A percentile compares a stretch with the other conserved stretches of the same genome.
Conservation (phyloP, 2,329 filamentous ascomycete genomes). For the Ascochyta pisi region DNA sequence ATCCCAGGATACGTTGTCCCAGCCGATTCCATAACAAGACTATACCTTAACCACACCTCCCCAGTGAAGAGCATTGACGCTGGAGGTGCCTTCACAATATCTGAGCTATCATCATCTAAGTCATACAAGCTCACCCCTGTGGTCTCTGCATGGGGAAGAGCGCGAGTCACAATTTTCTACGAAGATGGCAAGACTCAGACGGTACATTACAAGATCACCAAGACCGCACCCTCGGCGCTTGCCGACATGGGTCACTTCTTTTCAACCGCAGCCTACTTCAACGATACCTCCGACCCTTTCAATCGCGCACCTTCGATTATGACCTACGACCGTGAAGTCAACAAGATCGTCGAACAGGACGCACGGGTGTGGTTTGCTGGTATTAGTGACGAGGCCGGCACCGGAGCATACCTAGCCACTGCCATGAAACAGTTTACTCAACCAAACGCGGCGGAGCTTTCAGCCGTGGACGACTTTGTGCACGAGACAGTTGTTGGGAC, state of each 20-base stretch:
- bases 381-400: slow-evolving; percentile 66
- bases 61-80: slow-evolving; percentile 51
- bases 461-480: slow-evolving; percentile 62
- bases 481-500: slow-evolving; percentile 59
- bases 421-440: slow-evolving; percentile 62
- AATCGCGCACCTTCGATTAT: slow-evolving; percentile 62
- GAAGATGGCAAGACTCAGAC: slow-evolving; percentile 58
- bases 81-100: slow-evolving; percentile 48
- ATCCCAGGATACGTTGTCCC: slow-evolving; percentile 64
- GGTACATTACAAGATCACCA: slow-evolving; percentile 64
- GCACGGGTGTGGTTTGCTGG: slow-evolving; percentile 65
- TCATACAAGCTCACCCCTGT: slow-evolving; percentile 56
- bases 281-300: slow-evolving; percentile 61
- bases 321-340: slow-evolving; percentile 57
- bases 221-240: slow-evolving; percentile 54
- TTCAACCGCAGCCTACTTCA: slow-evolving; percentile 62
- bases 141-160: slow-evolving; percentile 57
- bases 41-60: slow-evolving; percentile 55
- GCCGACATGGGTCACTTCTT: slow-evolving; percentile 60
- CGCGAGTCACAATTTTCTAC: slow-evolving; percentile 58
- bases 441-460: slow-evolving; percentile 58
- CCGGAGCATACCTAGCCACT: slow-evolving; percentile 63
- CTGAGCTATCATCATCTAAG: slow-evolving; percentile 29
- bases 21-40: slow-evolving; percentile 53
- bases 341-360: slow-evolving; percentile 53